These are phyloP conservation scores for Acanthamoeba culbertsoni DNA, from an alignment of 208 protist genomes.

Conservation along the genomic window DNA sequence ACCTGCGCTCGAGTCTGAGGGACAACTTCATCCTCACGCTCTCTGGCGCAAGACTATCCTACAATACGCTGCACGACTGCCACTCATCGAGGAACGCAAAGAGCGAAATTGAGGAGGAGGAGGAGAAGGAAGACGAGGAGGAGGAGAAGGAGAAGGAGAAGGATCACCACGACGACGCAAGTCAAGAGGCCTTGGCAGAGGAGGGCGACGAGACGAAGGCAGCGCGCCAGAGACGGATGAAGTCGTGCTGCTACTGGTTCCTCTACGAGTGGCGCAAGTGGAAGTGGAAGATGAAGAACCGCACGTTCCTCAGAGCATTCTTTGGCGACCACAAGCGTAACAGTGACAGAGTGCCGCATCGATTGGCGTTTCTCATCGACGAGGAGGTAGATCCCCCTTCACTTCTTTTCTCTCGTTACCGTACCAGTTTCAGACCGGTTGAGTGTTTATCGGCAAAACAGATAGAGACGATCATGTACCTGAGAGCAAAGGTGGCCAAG, in stretches of 20 bases:
- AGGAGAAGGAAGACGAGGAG: background rate
- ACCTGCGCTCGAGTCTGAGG: background rate
- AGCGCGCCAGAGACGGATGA: background rate
- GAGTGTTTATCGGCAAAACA: background rate
- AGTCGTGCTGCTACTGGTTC: conserved; percentile 19
- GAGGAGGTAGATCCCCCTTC: background rate
- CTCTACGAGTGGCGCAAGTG: conserved; percentile 40
- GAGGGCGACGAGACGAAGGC: background rate
- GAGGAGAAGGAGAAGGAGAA: background rate
- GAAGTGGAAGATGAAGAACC: conserved; percentile 47
- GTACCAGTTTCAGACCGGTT: background rate
- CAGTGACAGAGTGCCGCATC: background rate
- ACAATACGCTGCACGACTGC: background rate
- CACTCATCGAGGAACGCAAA: background rate
- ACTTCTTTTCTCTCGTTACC: background rate
- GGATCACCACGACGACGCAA: background rate
- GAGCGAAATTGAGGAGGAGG: background rate
- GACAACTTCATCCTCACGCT: conserved; percentile 33
- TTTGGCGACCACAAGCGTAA: background rate
- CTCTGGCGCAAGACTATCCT: background rate
- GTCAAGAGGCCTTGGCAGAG: background rate
- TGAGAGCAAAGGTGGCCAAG: background rate
- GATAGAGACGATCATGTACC: background rate
- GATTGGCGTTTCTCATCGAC: background rate
- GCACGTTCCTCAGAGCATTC: background rate